These are phyloP conservation scores for Chenopodium formosanum DNA, from an alignment of 148 eudicot species.

Conservation along the genomic window DNA sequence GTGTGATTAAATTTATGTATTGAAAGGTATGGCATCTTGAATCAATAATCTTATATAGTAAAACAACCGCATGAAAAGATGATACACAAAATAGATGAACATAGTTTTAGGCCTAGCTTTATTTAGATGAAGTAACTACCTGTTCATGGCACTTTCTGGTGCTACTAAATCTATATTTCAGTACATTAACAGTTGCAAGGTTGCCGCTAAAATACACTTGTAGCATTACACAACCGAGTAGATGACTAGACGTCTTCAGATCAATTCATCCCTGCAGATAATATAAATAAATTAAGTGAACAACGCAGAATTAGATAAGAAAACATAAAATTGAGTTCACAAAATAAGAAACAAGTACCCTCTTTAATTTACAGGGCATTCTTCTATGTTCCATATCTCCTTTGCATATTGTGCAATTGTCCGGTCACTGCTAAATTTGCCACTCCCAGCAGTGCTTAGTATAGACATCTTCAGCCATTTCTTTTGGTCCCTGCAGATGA, in stretches of 20 bases:
- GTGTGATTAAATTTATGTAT: neutral
- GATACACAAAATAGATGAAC: neutral
- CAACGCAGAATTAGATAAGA: neutral
- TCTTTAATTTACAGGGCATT: constrained; percentile 52
- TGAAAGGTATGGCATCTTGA: neutral
- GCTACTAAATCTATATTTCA: neutral
- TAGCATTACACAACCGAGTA: neutral
- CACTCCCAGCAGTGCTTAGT: constrained; percentile 92
- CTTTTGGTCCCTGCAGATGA: constrained; percentile 67
- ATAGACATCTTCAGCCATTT: constrained; percentile 95
- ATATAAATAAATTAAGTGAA: neutral
- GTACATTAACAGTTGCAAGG: neutral
- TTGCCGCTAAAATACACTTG: neutral
- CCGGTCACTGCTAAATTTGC: constrained; percentile 94
- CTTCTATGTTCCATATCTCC: constrained; percentile 85
- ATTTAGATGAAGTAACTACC: neutral
- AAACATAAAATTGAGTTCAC: neutral
- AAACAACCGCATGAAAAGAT: neutral
- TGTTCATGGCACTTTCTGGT: neutral
- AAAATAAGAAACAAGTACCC: constrained; percentile 1
- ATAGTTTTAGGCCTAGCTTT: neutral
- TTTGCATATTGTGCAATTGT: constrained; percentile 92
- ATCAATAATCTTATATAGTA: too few species aligned
- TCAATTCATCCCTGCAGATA: constrained; percentile 5
- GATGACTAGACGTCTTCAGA: neutral